A percentile compares a stretch with the other conserved stretches of the same genome.
phyloP scores from a whole-genome alignment of 1,284 basidiomycete genomes.

The Cryptococcus amylolentus region DNA sequence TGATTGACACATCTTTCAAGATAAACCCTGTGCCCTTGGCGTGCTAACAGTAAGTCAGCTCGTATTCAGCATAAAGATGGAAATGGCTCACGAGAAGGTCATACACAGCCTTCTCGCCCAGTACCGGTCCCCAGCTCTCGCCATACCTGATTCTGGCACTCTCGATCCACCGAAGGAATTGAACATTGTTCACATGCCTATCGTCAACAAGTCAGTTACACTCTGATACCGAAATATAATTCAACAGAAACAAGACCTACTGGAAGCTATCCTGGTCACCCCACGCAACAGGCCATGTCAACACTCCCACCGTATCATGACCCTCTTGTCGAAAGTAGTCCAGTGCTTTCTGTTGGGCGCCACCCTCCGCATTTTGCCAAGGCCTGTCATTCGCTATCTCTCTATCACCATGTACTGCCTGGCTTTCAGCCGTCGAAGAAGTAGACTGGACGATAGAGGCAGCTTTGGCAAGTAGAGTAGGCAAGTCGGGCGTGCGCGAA shows the following conservation, averaged over 20 bases:
- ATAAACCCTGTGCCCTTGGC: conserved; percentile 37
- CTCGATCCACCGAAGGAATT: conserved; percentile 43
- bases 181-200: conserved; percentile 49
- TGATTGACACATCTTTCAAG: conserved; percentile 35
- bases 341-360: conserved; percentile 4
- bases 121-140: conserved; percentile 27
- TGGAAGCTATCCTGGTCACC: conserved; percentile 47
- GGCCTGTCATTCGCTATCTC: conserved; percentile 8
- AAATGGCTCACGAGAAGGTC: conserved; percentile 22
- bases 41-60: conserved; percentile 15
- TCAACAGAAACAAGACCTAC: conserved; percentile 22
- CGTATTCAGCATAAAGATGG: background rate
- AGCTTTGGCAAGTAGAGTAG: background rate
- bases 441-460: background rate
- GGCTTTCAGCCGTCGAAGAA: background rate
- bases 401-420: conserved; percentile 16
- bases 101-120: conserved; percentile 22
- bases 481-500: conserved; percentile 16
- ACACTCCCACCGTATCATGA: conserved; percentile 31
- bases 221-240: too few relatives aligned
- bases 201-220: background rate
- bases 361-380: conserved; percentile 8
- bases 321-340: conserved; percentile 27
- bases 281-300: conserved; percentile 48
- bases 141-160: conserved; percentile 37